Conservation (phyloP, 2,329 filamentous ascomycete species). For the Aureobasidium pullulans region DNA sequence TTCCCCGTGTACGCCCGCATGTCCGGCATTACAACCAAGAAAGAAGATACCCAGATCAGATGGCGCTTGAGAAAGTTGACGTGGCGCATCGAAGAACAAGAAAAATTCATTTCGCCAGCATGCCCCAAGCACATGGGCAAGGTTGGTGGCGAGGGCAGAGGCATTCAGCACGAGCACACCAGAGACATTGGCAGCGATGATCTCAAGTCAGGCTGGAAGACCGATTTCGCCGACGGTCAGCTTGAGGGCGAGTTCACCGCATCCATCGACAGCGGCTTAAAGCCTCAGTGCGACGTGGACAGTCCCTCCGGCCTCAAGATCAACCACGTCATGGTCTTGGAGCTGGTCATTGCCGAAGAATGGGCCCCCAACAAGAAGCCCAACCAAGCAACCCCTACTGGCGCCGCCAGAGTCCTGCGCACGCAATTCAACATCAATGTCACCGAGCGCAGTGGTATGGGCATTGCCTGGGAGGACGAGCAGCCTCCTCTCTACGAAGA, state of each 20-base stretch:
- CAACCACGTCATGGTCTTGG: constrained; percentile 77
- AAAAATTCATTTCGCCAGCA: constrained; percentile 69
- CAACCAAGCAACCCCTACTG: constrained; percentile 74
- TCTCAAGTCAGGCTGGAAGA: constrained; percentile 85
- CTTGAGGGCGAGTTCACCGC: constrained; percentile 76
- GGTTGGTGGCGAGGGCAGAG: constrained; percentile 59
- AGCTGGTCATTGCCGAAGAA: constrained; percentile 91
- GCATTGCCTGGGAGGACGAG: constrained; percentile 96
- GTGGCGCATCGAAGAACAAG: constrained; percentile 87
- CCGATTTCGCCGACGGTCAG: constrained; percentile 58
- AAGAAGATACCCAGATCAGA: constrained; percentile 61
- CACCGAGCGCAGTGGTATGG: constrained; percentile 76
- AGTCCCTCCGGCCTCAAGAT: constrained; percentile 68
- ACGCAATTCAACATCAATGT: constrained; percentile 83
- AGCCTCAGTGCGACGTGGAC: constrained; percentile 71
- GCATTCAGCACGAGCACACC: constrained; percentile 64
- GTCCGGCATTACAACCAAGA: constrained; percentile 71
- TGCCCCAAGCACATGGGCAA: constrained; percentile 69
- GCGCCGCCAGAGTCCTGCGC: constrained; percentile 79
- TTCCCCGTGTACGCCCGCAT: constrained; percentile 75
- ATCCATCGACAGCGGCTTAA: constrained; percentile 51
- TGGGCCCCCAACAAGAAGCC: constrained; percentile 64
- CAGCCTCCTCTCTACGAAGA: constrained; percentile 90
- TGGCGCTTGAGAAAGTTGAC: constrained; percentile 89
- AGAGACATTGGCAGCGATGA: constrained; percentile 74